Evolutionary conservation across 176 grass and related monocot species (phyloP).

Genomic region (Chloris gayana): DNA sequence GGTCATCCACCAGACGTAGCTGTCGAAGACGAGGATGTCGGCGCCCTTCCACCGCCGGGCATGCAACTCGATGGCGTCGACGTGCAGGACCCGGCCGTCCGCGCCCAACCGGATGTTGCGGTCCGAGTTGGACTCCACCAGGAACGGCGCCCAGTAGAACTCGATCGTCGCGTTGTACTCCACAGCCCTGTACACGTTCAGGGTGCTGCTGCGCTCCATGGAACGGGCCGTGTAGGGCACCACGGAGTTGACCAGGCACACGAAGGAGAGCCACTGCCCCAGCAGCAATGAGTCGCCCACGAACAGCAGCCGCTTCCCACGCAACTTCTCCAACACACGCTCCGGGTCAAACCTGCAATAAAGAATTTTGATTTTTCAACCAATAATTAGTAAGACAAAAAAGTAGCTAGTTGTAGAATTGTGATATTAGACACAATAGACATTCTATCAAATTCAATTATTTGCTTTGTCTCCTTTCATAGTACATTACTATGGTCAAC

Average conservation of each 20-base stretch:
- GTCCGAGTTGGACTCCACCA: slow-evolving; percentile 69
- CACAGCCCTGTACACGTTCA: slow-evolving; percentile 55
- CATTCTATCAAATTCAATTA: too few relatives aligned
- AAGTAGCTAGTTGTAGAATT: background rate
- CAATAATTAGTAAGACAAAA: background rate
- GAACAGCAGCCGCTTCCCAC: slow-evolving; percentile 78
- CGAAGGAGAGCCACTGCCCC: slow-evolving; percentile 70
- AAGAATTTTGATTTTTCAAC: background rate
- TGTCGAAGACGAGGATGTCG: slow-evolving; percentile 81
- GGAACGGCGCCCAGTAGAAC: slow-evolving; percentile 77
- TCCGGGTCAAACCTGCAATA: slow-evolving; percentile 55
- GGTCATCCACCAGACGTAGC: slow-evolving; percentile 83
- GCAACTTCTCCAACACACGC: slow-evolving; percentile 65
- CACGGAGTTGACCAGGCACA: slow-evolving; percentile 63
- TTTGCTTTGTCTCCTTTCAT: too few relatives aligned
- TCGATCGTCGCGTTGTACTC: slow-evolving; percentile 56
- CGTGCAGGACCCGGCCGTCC: slow-evolving; percentile 55
- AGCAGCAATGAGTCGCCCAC: slow-evolving; percentile 83
- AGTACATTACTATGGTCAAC: too few relatives aligned
- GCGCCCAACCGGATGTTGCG: slow-evolving; percentile 35
- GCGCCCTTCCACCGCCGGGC: slow-evolving; percentile 50
- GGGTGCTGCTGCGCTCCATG: slow-evolving; percentile 44
- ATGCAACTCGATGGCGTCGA: slow-evolving; percentile 60
- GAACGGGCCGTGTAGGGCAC: slow-evolving; percentile 43
- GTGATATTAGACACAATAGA: too few relatives aligned